A percentile compares a stretch with the other conserved stretches of the same genome.
Conservation (phyloP, 2,329 filamentous ascomycete species). For the Ceratocystis ficicola region DNA sequence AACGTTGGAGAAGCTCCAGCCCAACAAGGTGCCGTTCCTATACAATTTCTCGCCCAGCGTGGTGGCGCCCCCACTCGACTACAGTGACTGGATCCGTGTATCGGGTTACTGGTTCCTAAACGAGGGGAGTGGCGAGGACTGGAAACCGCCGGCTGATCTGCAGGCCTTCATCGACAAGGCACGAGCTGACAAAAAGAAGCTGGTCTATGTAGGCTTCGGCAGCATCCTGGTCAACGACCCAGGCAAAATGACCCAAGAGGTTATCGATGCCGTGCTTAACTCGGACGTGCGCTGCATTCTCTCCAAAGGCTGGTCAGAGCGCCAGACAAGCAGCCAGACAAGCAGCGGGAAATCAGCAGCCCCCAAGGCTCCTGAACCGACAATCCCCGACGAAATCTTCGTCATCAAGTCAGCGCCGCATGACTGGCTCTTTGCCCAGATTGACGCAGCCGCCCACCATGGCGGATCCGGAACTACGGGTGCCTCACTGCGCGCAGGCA, state of each 20-base stretch:
- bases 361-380: slow-evolving; percentile 43
- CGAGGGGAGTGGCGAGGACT: slow-evolving; percentile 47
- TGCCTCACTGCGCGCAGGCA: slow-evolving; percentile 76
- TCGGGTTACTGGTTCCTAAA: slow-evolving; percentile 98
- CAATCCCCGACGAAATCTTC: slow-evolving; percentile 67
- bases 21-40: slow-evolving; percentile 93
- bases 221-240: slow-evolving; percentile 91
- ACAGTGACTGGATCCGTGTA: slow-evolving; percentile 92
- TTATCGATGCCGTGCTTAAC: slow-evolving; percentile 80
- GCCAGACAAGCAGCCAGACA: slow-evolving; percentile 36
- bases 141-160: slow-evolving; percentile 64
- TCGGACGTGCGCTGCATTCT: slow-evolving; percentile 90
- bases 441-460: slow-evolving; percentile 90
- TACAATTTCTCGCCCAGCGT: slow-evolving; percentile 96
- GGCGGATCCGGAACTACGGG: slow-evolving; percentile 92
- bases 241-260: slow-evolving; percentile 76
- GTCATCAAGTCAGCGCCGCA: slow-evolving; percentile 86
- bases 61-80: slow-evolving; percentile 87
- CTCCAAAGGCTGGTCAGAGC: slow-evolving; percentile 94
- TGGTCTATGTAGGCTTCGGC: slow-evolving; percentile 95
- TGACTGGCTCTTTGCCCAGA: slow-evolving; percentile 89
- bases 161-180: slow-evolving; percentile 73
- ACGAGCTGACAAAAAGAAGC: slow-evolving; percentile 67
- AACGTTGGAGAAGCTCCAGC: slow-evolving; percentile 78
- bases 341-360: slow-evolving; percentile 35